These are phyloP conservation scores for Cladosporium velox DNA, from an alignment of 2,329 filamentous ascomycete species.

Conservation along the genomic window DNA sequence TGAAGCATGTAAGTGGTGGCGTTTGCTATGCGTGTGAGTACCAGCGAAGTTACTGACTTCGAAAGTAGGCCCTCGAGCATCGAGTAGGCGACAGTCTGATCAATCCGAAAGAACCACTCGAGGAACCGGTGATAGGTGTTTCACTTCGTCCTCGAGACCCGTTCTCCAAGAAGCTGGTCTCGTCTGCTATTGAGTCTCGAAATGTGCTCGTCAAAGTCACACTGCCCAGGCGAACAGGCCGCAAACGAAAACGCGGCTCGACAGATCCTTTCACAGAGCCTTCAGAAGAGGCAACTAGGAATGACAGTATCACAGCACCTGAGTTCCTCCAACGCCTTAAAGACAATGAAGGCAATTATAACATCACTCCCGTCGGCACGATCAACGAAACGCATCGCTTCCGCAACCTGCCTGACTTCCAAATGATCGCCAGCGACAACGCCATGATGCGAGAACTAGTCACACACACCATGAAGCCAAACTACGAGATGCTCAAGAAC, in stretches of 20 bases:
- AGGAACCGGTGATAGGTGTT: conserved; percentile 61
- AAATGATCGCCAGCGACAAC: conserved; percentile 44
- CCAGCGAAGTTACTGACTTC: neutral
- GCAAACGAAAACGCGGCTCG: conserved; percentile 80
- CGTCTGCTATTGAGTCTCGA: conserved; percentile 72
- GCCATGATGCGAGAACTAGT: conserved; percentile 71
- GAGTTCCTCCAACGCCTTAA: conserved; percentile 35
- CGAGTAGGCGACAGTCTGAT: conserved; percentile 33
- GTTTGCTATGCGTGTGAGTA: too few species aligned
- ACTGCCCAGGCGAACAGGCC: conserved; percentile 81
- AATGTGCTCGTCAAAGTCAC: conserved; percentile 86
- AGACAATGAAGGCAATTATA: conserved; percentile 33
- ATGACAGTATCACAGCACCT: conserved; percentile 30
- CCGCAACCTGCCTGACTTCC: conserved; percentile 82
- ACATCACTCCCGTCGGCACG: conserved; percentile 47
- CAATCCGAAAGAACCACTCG: conserved; percentile 39
- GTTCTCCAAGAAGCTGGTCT: conserved; percentile 74
- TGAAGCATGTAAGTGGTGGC: conserved; percentile 52
- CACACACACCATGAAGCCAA: conserved; percentile 69
- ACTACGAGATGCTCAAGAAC: conserved; percentile 60
- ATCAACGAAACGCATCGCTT: conserved; percentile 85
- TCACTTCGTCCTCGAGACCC: conserved; percentile 79
- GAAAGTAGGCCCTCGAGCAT: conserved; percentile 35
- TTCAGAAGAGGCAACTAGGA: neutral
- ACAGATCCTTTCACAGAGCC: conserved; percentile 53